Base-by-base conservation (phyloP, 192 early-diverging fungal genomes). In the Diversispora eburnea region DNA sequence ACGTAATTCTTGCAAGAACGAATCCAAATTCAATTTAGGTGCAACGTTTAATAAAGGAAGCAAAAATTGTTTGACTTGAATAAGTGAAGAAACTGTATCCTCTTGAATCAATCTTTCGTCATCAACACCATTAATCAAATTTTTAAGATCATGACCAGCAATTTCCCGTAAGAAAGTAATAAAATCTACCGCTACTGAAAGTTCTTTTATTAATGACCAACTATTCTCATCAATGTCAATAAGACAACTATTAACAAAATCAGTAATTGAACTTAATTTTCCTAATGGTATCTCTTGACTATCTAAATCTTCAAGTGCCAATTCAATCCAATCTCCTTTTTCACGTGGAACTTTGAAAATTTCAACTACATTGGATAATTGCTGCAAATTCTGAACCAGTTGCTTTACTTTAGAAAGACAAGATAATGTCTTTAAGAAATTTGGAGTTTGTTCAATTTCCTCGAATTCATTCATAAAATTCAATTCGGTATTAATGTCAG, bases 61-160 rank as follows among this genome's bases (percentile, higher is more conserved):
- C 10, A 70, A 19, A 45, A 61, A 76, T 55, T 76, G 75, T 22
- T 62, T 64, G 48, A 76, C 70, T 76, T 76, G 47, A 45, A 76
- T 63, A n/a, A 63, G 45, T 1, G 75, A 62, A 12, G 58, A 52
- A 3, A 76, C 59, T 1, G 67, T 48, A 45, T 76, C 75, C 13
- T 76, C 67, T 64, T 73, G 72, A 25, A 73, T 64, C 20, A 64
- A 62, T 33, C 59, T 57, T 61, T 73, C 75, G 49, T 76, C 75
- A 9, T 76, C 75, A 25, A 72, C 75, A 13, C 58, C 69, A 47
- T 76, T 76, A 71, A 76, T 76, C 49, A 69, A 49, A 70, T 76
- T 76, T 17, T 76, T 70, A 49, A 76, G 22, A 46, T 69, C 75
- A 52, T 76, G 59, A 19, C 58, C 56, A 3, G 62, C 62, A 19